Percentiles rank a stretch among this genome's conserved stretches.
These are phyloP conservation scores for Holtermanniella nyarrowii DNA, from an alignment of 768 basidiomycete species.

Conservation along the genomic window DNA sequence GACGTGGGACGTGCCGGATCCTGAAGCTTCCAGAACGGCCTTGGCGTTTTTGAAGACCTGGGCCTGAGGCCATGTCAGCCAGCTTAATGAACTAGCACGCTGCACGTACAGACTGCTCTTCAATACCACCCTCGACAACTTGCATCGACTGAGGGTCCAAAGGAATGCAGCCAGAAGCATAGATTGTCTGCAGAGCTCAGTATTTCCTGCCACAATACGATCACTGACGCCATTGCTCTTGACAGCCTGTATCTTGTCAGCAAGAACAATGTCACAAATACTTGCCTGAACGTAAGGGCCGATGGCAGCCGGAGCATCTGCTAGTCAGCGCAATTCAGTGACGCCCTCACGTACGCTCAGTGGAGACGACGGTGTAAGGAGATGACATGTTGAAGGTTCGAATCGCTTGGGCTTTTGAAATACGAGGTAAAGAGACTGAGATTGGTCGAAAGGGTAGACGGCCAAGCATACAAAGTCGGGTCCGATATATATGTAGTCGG, in stretches of 20 bases:
- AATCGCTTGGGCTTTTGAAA: not conserved
- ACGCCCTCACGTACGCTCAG: slow-evolving; percentile 27
- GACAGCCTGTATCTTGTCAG: slow-evolving; percentile 53
- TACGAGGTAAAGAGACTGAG: too few species aligned
- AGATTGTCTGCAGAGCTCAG: slow-evolving; percentile 49
- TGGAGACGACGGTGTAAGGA: slow-evolving; percentile 38
- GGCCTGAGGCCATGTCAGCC: slow-evolving; percentile 36
- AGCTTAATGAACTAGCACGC: not conserved
- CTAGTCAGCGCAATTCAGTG: not conserved
- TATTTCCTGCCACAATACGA: not conserved
- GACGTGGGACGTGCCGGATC: slow-evolving; percentile 66
- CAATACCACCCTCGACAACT: slow-evolving; percentile 63
- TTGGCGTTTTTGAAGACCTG: slow-evolving; percentile 81
- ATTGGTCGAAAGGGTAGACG: too few species aligned
- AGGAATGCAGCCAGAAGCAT: slow-evolving; percentile 80
- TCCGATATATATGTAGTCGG: too few species aligned
- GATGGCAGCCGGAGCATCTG: slow-evolving; percentile 42
- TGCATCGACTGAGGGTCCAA: slow-evolving; percentile 62
- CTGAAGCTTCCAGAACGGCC: slow-evolving; percentile 70
- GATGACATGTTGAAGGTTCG: slow-evolving; percentile 19
- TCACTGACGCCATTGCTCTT: slow-evolving; percentile 55
- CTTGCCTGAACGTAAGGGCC: slow-evolving; percentile 52
- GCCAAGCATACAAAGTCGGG: too few species aligned
- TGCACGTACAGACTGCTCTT: slow-evolving; percentile 54
- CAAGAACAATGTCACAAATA: not conserved